Conservation (phyloP, 352 stramenopile genomes). For the Globisporangium echinulatum region DNA sequence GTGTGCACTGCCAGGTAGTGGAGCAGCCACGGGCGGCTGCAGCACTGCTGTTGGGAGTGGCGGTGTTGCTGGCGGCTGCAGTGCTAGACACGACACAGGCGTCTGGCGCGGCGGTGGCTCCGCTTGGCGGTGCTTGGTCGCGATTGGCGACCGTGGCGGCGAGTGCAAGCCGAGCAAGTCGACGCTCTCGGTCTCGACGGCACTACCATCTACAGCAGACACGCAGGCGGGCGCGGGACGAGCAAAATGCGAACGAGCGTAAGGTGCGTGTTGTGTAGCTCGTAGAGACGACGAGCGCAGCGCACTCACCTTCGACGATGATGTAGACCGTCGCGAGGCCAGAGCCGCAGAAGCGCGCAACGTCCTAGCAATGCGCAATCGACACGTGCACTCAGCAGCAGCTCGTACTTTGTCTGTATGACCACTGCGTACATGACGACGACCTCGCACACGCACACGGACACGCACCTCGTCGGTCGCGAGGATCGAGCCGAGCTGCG, state of each 20-base stretch:
- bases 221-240: no score
- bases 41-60: neutral
- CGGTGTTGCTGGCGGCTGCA: neutral
- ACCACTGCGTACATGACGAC: no score
- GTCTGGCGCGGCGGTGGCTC: neutral
- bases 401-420: no score
- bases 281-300: no score
- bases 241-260: no score
- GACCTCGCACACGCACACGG: no score
- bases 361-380: constrained; percentile 8
- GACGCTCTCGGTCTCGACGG: constrained; percentile 10
- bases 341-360: constrained; percentile 13
- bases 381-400: neutral
- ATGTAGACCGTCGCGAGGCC: constrained; percentile 8
- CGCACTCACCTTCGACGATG: constrained; percentile 12
- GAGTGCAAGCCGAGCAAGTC: constrained; percentile 26
- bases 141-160: neutral
- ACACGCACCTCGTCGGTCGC: constrained; percentile 7
- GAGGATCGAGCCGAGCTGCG: constrained; percentile 8
- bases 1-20: constrained; percentile 17
- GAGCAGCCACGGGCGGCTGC: constrained; percentile 4
- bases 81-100: neutral
- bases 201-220: neutral
- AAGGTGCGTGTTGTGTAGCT: no score
- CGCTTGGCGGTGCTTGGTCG: neutral